Evolutionary conservation across 1,284 basidiomycete species (phyloP).

Genomic region (Leccinum fallax): DNA sequence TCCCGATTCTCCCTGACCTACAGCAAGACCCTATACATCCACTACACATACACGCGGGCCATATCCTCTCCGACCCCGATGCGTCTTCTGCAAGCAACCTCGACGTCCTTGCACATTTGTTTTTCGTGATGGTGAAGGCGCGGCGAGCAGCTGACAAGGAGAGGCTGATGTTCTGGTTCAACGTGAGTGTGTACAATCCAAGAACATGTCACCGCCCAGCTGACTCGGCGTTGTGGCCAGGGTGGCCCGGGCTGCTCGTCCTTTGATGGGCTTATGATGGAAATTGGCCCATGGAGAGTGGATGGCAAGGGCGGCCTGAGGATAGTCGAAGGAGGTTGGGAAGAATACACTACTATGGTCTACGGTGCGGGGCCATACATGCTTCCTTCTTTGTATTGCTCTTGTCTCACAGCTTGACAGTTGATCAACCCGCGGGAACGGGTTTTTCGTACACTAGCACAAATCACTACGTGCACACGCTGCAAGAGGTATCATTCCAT

Average conservation of each 20-base stretch:
- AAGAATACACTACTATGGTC: slow-evolving; percentile 97
- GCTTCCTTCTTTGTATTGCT: slow-evolving; percentile 5
- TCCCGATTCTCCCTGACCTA: slow-evolving; percentile 74
- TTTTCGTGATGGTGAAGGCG: slow-evolving; percentile 91
- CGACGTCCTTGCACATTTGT: slow-evolving; percentile 77
- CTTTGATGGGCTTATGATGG: slow-evolving; percentile 98
- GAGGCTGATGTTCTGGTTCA: slow-evolving; percentile 95
- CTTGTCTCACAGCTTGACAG: slow-evolving; percentile 35
- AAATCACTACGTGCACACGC: slow-evolving; percentile 81
- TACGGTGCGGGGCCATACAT: slow-evolving; percentile 62
- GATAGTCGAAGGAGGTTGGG: slow-evolving; percentile 91
- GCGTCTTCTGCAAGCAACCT: slow-evolving; percentile 47
- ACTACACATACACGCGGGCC: slow-evolving; percentile 80
- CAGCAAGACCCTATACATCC: slow-evolving; percentile 72
- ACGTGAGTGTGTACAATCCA: slow-evolving; percentile 53
- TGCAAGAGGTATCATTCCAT: slow-evolving; percentile 59
- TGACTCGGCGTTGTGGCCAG: slow-evolving; percentile 40
- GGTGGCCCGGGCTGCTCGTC: slow-evolving; percentile 96
- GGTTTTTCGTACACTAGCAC: slow-evolving; percentile 91
- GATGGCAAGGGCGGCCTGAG: slow-evolving; percentile 81
- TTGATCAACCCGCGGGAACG: slow-evolving; percentile 97
- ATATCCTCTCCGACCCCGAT: slow-evolving; percentile 79
- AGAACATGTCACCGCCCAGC: neutral
- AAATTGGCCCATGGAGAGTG: slow-evolving; percentile 89
- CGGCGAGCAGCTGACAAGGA: slow-evolving; percentile 86